Conservation (phyloP, 768 basidiomycete species). For the Podaxis sp. region DNA sequence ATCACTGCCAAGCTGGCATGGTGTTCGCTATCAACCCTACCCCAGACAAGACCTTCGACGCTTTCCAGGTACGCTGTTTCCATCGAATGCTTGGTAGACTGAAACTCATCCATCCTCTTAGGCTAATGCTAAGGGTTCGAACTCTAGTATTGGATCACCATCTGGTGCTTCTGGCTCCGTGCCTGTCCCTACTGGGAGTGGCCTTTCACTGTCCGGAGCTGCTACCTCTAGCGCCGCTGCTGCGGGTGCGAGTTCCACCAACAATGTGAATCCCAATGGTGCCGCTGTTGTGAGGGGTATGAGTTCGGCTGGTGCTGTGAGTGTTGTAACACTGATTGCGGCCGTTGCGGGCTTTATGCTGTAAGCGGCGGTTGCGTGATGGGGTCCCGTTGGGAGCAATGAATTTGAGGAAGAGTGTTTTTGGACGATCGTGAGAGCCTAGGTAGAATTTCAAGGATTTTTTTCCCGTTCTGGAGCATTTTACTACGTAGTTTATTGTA, state of each 20-base stretch:
- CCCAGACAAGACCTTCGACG: slow-evolving; percentile 42
- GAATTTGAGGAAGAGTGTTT: background rate
- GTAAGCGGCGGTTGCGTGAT: slow-evolving; percentile 16
- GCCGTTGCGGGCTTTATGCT: slow-evolving; percentile 31
- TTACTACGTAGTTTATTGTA: slow-evolving; percentile 10
- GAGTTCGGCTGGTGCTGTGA: slow-evolving; percentile 34
- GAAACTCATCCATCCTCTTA: background rate
- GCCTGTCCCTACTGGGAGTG: background rate
- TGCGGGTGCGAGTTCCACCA: slow-evolving; percentile 21
- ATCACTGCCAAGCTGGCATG: slow-evolving; percentile 56
- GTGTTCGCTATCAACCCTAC: slow-evolving; percentile 62
- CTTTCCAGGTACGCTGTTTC: slow-evolving; percentile 41
- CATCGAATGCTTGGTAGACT: background rate
- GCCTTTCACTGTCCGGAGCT: background rate
- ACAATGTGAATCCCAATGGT: slow-evolving; percentile 20
- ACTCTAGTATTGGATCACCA: background rate
- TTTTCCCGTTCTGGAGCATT: too few relatives aligned
- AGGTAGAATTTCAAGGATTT: background rate
- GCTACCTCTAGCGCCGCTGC: slow-evolving; percentile 16
- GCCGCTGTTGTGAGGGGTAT: slow-evolving; percentile 30
- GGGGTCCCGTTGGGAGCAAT: background rate
- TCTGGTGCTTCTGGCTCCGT: background rate
- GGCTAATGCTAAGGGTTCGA: slow-evolving; percentile 21
- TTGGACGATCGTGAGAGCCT: background rate
- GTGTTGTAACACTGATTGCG: slow-evolving; percentile 27